phyloP scores from a whole-genome alignment of 2,329 filamentous ascomycete species.

The Lomentospora prolificans region DNA sequence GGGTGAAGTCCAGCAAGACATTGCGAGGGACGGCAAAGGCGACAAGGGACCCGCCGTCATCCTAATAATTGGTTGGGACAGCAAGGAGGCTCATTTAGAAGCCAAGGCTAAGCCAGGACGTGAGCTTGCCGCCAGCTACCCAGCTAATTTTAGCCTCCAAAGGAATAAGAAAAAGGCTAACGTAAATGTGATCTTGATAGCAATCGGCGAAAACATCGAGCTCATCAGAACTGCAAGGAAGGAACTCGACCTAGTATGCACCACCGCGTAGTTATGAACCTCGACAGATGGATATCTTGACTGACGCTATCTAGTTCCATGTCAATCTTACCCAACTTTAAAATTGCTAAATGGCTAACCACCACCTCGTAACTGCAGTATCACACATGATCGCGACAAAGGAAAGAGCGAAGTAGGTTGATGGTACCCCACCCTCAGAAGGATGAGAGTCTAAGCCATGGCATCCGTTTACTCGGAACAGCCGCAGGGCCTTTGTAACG shows the following conservation, averaged over 20 bases:
- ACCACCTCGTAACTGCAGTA: too few species aligned
- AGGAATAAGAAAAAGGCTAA: too few species aligned
- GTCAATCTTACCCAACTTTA: background rate
- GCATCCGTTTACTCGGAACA: too few species aligned
- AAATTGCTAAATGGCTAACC: too few species aligned
- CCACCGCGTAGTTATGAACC: background rate
- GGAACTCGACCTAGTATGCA: slow-evolving; percentile 22
- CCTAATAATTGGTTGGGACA: slow-evolving; percentile 29
- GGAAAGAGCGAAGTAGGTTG: too few species aligned
- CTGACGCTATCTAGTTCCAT: background rate
- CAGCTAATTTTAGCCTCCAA: too few species aligned
- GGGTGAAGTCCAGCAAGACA: slow-evolving; percentile 22
- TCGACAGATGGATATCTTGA: background rate
- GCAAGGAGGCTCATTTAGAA: slow-evolving; percentile 25
- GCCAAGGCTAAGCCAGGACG: slow-evolving; percentile 16
- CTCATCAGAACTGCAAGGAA: slow-evolving; percentile 20
- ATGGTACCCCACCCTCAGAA: too few species aligned
- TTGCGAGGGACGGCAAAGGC: slow-evolving; percentile 17
- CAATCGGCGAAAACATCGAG: slow-evolving; percentile 25
- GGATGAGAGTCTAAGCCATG: too few species aligned
- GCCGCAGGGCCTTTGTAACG: too few species aligned
- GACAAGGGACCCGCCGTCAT: slow-evolving; percentile 20
- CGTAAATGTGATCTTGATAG: slow-evolving; percentile 16
- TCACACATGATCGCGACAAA: too few species aligned
- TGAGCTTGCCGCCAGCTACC: slow-evolving; percentile 10